These are phyloP conservation scores for Prunus salicina DNA, from an alignment of 306 rosid species.

Conservation along the genomic window DNA sequence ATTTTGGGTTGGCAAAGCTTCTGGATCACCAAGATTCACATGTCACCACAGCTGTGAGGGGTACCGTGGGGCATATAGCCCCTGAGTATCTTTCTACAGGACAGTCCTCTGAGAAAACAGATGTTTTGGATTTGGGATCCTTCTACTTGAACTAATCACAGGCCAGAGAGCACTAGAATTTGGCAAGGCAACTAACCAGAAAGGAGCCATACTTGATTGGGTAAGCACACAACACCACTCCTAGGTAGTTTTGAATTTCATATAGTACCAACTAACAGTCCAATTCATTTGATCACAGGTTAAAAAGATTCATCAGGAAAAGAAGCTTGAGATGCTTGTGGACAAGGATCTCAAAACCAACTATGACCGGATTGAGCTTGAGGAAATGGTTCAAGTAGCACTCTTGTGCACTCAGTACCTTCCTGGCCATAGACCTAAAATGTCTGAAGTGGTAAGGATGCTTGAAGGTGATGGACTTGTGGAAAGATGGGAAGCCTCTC, in stretches of 20 bases:
- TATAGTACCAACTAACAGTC: not conserved
- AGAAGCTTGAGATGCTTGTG: constrained; percentile 73
- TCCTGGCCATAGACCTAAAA: constrained; percentile 78
- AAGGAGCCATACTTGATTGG: constrained; percentile 98
- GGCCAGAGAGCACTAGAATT: constrained; percentile 87
- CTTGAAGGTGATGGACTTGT: constrained; percentile 97
- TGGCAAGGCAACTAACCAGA: constrained; percentile 82
- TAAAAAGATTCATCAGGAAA: constrained; percentile 72
- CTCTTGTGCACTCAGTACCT: constrained; percentile 88
- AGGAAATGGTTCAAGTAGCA: constrained; percentile 89
- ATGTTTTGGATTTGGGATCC: constrained; percentile 93
- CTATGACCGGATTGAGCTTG: constrained; percentile 79
- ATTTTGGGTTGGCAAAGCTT: constrained; percentile 95
- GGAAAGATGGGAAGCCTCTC: constrained; percentile 92
- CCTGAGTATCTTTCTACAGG: constrained; percentile 97
- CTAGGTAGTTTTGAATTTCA: not conserved
- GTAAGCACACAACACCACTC: constrained; percentile 27
- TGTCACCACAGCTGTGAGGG: constrained; percentile 94
- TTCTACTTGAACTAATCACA: constrained; percentile 85
- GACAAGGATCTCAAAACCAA: constrained; percentile 78
- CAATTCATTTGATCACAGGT: constrained; percentile 46
- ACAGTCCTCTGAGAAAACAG: constrained; percentile 94
- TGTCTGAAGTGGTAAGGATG: constrained; percentile 93
- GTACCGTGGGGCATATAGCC: constrained; percentile 94
- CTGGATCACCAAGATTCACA: constrained; percentile 94